Evolutionary conservation across 768 basidiomycete genomes (phyloP).

Genomic region (Termitomyces titanicus): DNA sequence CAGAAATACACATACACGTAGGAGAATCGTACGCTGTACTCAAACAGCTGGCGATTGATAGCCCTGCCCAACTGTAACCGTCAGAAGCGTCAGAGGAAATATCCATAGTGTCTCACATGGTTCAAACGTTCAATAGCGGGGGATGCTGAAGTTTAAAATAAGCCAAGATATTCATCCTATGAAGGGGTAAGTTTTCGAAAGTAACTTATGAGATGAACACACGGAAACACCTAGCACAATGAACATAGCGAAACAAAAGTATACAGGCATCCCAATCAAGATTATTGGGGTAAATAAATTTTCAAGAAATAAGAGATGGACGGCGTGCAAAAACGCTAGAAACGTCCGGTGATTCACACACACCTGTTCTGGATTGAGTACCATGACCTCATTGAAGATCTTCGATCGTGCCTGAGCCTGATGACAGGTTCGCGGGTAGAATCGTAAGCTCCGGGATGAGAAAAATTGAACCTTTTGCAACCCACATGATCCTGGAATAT

Average conservation of each 20-base stretch:
- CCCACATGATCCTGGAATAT: not conserved
- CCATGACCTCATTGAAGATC: conserved; percentile 1
- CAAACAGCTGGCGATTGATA: not conserved
- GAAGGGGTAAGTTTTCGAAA: not conserved
- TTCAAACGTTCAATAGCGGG: not conserved
- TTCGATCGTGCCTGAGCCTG: not conserved
- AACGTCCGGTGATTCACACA: not conserved
- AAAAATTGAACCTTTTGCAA: not conserved
- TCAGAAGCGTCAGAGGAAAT: conserved; percentile 1
- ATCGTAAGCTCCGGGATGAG: not conserved
- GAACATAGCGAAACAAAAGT: not conserved
- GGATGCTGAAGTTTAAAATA: not conserved
- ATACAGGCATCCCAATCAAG: not conserved
- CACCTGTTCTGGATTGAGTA: not conserved
- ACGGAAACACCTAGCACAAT: not conserved
- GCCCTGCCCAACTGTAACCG: not conserved
- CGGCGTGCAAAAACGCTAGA: not conserved
- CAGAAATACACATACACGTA: not conserved
- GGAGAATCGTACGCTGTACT: not conserved
- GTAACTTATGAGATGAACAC: not conserved
- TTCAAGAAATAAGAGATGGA: not conserved
- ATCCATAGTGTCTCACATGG: not conserved
- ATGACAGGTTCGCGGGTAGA: conserved; percentile 1
- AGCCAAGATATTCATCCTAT: not conserved
- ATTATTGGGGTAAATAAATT: not conserved